Percentiles rank a stretch among this genome's conserved stretches.
These are phyloP conservation scores for Vigna trinervia DNA, from an alignment of 306 rosid genomes.

Conservation along the genomic window DNA sequence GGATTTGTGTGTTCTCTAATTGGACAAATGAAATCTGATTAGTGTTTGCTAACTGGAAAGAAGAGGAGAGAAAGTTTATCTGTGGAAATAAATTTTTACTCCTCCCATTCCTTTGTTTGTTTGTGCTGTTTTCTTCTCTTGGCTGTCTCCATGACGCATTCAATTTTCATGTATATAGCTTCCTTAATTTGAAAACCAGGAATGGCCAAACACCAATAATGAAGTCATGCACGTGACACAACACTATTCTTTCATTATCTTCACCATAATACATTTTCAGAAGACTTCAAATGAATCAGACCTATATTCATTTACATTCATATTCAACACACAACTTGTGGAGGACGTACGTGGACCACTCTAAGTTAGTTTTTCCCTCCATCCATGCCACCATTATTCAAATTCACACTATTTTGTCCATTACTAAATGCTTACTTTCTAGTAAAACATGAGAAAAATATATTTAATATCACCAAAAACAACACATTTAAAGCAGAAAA, in stretches of 20 bases:
- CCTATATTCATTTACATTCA: slow-evolving; percentile 13
- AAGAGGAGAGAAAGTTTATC: slow-evolving; percentile 40
- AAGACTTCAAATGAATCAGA: slow-evolving; percentile 36
- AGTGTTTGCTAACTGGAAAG: slow-evolving; percentile 54
- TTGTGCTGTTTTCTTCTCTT: neutral
- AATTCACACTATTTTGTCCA: neutral
- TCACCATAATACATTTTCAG: slow-evolving; percentile 36
- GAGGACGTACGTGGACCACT: slow-evolving; percentile 45
- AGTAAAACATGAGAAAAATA: neutral
- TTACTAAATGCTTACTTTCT: neutral
- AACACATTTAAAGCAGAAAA: neutral
- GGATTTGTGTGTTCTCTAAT: slow-evolving; percentile 48
- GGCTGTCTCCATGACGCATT: slow-evolving; percentile 22
- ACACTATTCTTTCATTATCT: slow-evolving; percentile 28
- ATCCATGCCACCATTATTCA: neutral
- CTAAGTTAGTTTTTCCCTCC: neutral
- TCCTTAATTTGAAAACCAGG: slow-evolving; percentile 45
- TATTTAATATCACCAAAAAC: neutral
- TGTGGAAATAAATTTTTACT: slow-evolving; percentile 39
- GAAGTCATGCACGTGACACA: slow-evolving; percentile 70
- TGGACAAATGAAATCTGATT: slow-evolving; percentile 72
- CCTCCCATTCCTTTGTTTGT: neutral
- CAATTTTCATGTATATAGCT: slow-evolving; percentile 18
- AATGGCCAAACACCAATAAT: slow-evolving; percentile 65
- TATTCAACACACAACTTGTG: slow-evolving; percentile 22